Evolutionary conservation across 345 rosid genomes (phyloP), one percentile per base, ranked within the genome.

Genomic region (Salix caprea): DNA sequence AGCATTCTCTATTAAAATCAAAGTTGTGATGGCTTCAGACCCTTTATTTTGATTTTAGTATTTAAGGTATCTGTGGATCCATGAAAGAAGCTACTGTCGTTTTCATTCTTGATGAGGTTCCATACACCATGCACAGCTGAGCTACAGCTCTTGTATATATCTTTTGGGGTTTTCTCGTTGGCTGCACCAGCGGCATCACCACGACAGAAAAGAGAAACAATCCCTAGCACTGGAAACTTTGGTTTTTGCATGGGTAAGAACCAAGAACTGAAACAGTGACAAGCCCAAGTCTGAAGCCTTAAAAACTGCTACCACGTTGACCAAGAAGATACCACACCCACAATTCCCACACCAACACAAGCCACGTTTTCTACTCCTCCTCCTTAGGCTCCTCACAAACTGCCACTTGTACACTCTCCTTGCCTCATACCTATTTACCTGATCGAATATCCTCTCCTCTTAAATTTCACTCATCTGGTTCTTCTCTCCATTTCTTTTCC

Each of bases 391-490:
- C 66, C 72, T 74, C 67, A 23, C 8, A 18, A 39, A 0, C 67
- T 54, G 78, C 70, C 88, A 79, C 81, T 5, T 80, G 83, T 74
- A 19, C 18, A 11, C 75, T 73, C 34, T 79, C 42, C 24, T 70
- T 61, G 21, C 85, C 79, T 8, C 68, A 52, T 4, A 40, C 40
- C 32, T 28, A 6, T 4, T 16, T 28, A 1, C 70, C 11, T 54
- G 40, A n/a, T 21, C 65, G 24, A 2, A 58, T 2, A 10, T 1
- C 19, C 44, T 58, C 40, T 13, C 52, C 37, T 37, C 67, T n/a
- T 16, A 15, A 40, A 3, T 7, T 19, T 64, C 30, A 13, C 32
- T 11, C 18, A 18, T 15, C 11, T 37, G 6, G 5, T 11, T 10
- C 1, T 1, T 0, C 6, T 16, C 58, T 46, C 36, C 39, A 32